Evolutionary conservation across 73 alveolate species (phyloP).

Genomic region (Paramecium tetraurelia): DNA sequence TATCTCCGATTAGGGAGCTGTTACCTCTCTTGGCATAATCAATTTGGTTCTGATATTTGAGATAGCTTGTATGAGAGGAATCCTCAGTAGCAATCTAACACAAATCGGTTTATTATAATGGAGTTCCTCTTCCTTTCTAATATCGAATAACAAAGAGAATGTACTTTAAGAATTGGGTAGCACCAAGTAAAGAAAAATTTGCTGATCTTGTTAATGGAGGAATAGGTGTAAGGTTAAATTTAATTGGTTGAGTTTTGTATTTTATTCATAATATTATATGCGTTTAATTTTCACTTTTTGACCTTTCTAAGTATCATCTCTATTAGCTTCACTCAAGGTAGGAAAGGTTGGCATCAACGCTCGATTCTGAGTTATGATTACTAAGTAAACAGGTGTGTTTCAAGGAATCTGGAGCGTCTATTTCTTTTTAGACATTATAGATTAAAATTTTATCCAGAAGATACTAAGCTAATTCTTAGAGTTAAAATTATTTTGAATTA

Average conservation of each 20-base stretch:
- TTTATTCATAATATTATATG: neutral
- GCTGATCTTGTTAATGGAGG: neutral
- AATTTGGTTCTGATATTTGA: neutral
- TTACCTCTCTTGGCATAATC: neutral
- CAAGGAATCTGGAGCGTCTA: slow-evolving; percentile 34
- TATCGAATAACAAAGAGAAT: neutral
- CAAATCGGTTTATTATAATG: neutral
- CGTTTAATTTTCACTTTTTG: slow-evolving; percentile 31
- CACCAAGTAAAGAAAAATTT: neutral
- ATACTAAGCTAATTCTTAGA: neutral
- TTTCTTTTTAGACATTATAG: slow-evolving; percentile 60
- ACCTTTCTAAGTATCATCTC: slow-evolving; percentile 55
- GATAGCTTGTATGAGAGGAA: neutral
- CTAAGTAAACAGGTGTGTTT: slow-evolving; percentile 67
- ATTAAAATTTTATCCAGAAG: neutral
- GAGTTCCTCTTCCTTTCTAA: neutral
- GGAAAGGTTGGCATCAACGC: slow-evolving; percentile 44
- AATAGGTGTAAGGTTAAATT: neutral
- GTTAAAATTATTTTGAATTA: neutral
- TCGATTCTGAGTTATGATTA: neutral
- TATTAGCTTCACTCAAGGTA: slow-evolving; percentile 42
- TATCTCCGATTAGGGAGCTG: neutral
- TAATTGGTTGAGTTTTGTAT: neutral
- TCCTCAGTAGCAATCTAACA: neutral
- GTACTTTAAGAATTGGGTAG: neutral